phyloP scores from a whole-genome alignment of 2,329 filamentous ascomycete genomes.

The Aspergillus bombycis region DNA sequence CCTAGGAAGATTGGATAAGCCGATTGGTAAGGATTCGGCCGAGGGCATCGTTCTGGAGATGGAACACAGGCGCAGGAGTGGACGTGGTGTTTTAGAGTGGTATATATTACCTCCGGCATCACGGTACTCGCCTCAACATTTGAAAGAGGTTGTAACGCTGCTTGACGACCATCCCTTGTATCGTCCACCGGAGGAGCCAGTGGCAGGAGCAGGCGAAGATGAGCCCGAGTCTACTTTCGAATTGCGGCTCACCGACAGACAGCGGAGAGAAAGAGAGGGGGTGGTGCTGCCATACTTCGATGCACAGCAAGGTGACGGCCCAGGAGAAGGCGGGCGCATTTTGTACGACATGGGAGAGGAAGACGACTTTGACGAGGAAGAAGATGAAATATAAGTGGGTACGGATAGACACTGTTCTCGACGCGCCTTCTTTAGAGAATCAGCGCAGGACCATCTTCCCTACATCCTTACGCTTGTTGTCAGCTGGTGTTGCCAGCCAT shows the following conservation, averaged over 20 bases:
- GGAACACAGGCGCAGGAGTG: slow-evolving; percentile 83
- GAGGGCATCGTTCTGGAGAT: slow-evolving; percentile 75
- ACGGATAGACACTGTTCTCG: neutral
- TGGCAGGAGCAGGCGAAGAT: slow-evolving; percentile 50
- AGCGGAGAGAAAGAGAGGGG: slow-evolving; percentile 80
- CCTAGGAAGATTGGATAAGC: slow-evolving; percentile 59
- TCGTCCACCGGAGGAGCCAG: slow-evolving; percentile 50
- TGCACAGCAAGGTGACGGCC: slow-evolving; percentile 73
- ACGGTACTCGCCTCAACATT: slow-evolving; percentile 48
- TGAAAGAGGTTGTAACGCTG: slow-evolving; percentile 59
- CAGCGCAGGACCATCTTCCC: neutral
- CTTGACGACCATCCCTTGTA: slow-evolving; percentile 79
- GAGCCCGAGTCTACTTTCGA: slow-evolving; percentile 79
- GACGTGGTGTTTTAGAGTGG: slow-evolving; percentile 73
- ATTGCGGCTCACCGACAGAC: slow-evolving; percentile 85
- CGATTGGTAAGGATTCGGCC: slow-evolving; percentile 40
- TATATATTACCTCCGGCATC: slow-evolving; percentile 59
- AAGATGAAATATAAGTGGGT: slow-evolving; percentile 75
- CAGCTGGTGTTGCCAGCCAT: neutral
- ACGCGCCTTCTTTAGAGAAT: neutral
- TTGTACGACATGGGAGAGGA: slow-evolving; percentile 96
- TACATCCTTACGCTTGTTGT: neutral
- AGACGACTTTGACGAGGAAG: slow-evolving; percentile 95
- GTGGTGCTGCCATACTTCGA: slow-evolving; percentile 96
- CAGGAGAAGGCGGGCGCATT: slow-evolving; percentile 87